Base-by-base conservation (phyloP, 805 yeast species). In the Ogataea nitratoaversa region DNA sequence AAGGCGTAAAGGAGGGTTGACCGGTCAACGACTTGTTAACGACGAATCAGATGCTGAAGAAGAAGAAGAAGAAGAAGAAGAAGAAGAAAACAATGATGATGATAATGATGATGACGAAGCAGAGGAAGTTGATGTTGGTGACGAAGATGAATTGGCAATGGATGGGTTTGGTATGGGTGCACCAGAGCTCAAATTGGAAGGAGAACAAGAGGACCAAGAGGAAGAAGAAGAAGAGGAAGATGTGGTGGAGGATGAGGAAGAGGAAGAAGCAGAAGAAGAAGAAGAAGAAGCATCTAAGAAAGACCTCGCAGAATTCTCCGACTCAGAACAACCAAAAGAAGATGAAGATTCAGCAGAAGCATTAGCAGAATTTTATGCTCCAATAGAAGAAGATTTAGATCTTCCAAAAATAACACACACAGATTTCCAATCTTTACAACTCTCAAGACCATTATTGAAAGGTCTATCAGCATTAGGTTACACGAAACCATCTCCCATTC, bases 401-500 rank as follows among this genome's bases (percentile, higher is more conserved):
- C 50, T 62, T 7, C 47, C 56, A 14, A 66, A 66, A 13, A 71
- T 69, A 28, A 58, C 70, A 0, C 86, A 83, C 57, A 67, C 70
- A 30, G 76, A 82, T 7, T 93, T 93, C 67, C 84, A 84, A 52
- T 70, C 84, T 0, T 67, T 93, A 40, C 81, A 84, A 34, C 71
- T 93, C 20, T 89, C 98, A 2, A 79, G 99, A 54, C 99, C 99
- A 1, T 77, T 91, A 11, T 67, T 91, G 46, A 85, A 85, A 57
- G 96, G 95, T 29, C 66, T 93, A 39, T 71, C 84, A 12, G 80
- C 80, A 24, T 69, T 93, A 29, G 95, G 95, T 6, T 93, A 90
- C 60, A 59, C 79, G n/a, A 76, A 74, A 36, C 99, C 99, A 7
- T 84, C 97, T 0, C 95, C 96, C 12, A 87, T 93, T 67, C 99